Conservation (phyloP, 805 yeast species). For the Starmerella tilneyi region DNA sequence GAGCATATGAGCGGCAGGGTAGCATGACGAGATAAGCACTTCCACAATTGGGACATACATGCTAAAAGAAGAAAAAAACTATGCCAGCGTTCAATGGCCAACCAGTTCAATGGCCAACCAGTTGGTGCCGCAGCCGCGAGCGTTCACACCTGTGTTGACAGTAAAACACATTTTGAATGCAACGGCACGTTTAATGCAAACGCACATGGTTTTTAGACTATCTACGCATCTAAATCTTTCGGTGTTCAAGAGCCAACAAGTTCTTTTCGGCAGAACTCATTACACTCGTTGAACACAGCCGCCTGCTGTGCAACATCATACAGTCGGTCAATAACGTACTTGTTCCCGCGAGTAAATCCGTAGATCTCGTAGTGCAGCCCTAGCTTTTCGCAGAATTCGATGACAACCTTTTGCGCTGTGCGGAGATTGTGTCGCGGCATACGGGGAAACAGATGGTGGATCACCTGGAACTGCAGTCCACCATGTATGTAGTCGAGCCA, state of each 20-base stretch:
- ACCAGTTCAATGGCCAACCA: too few relatives aligned
- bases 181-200: too few relatives aligned
- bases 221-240: too few relatives aligned
- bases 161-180: too few relatives aligned
- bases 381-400: constrained; percentile 62
- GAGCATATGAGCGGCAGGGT: too few relatives aligned
- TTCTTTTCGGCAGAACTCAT: constrained; percentile 51
- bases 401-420: constrained; percentile 57
- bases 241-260: constrained; percentile 4
- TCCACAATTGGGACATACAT: too few relatives aligned
- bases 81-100: too few relatives aligned
- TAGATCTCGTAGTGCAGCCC: constrained; percentile 75
- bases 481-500: constrained; percentile 91
- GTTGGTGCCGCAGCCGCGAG: too few relatives aligned
- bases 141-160: too few relatives aligned
- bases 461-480: constrained; percentile 83
- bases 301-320: constrained; percentile 75
- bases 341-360: constrained; percentile 73
- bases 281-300: constrained; percentile 60
- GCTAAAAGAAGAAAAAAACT: too few relatives aligned
- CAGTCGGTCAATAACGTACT: constrained; percentile 54
- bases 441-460: constrained; percentile 83
- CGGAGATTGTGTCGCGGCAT: constrained; percentile 82
- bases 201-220: too few relatives aligned
- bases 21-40: too few relatives aligned